Evolutionary conservation across 1,284 basidiomycete genomes (phyloP).

Genomic region (Vanrija pseudolonga): DNA sequence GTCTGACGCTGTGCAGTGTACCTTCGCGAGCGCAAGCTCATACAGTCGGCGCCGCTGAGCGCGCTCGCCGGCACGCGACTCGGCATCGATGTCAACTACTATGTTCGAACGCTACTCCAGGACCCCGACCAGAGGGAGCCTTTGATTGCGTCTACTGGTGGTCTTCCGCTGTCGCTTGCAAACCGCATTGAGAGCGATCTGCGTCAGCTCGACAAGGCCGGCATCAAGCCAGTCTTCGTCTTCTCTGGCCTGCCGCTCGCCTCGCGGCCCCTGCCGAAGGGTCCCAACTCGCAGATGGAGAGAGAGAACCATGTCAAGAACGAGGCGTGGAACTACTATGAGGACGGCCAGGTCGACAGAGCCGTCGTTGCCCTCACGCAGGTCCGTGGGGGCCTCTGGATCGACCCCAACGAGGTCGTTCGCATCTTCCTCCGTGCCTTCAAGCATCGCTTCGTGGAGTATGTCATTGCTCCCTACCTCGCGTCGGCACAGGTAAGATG

Average conservation of each 20-base stretch:
- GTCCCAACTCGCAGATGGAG: conserved; percentile 59
- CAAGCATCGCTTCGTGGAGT: conserved; percentile 92
- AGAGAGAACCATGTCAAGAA: conserved; percentile 48
- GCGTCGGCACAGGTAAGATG: conserved; percentile 79
- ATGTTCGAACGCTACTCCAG: conserved; percentile 75
- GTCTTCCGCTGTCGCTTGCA: conserved; percentile 79
- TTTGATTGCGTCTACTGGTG: conserved; percentile 88
- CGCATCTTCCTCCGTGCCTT: conserved; percentile 88
- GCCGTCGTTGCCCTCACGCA: conserved; percentile 78
- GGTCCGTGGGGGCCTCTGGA: conserved; percentile 57
- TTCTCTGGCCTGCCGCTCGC: conserved; percentile 72
- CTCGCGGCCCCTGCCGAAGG: conserved; percentile 58
- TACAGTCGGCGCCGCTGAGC: conserved; percentile 75
- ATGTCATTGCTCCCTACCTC: conserved; percentile 90
- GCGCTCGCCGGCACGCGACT: conserved; percentile 87
- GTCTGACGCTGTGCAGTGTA: conserved; percentile 57
- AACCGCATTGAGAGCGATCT: conserved; percentile 87
- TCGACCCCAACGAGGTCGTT: conserved; percentile 80
- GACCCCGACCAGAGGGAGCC: conserved; percentile 74
- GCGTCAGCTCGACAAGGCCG: conserved; percentile 79
- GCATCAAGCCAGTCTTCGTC: conserved; percentile 96
- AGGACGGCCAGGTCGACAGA: conserved; percentile 78
- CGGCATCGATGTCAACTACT: conserved; percentile 93
- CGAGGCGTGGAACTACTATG: conserved; percentile 86
- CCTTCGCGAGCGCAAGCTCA: conserved; percentile 78